Percentiles rank a stretch among this genome's conserved stretches.
Conservation (phyloP, 2,329 filamentous ascomycete genomes). For the Botrytis medusae region DNA sequence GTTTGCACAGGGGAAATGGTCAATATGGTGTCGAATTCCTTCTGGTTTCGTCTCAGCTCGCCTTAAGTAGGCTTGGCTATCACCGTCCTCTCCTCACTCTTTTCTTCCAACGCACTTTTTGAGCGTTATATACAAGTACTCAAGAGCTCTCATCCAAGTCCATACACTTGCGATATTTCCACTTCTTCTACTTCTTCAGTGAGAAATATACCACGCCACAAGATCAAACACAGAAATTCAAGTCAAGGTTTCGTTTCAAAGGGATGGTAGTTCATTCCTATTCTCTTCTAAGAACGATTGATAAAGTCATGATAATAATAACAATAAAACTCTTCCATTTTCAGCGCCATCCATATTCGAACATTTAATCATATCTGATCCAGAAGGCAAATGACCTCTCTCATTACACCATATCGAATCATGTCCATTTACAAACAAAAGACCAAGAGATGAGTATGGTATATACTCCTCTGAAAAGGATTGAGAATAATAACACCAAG, state of each 20-base stretch:
- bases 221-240: not conserved
- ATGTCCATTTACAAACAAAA: not conserved
- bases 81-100: too few species aligned
- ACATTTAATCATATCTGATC: not conserved
- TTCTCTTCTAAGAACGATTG: not conserved
- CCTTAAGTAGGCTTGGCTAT: not conserved
- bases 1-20: not conserved
- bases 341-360: not conserved
- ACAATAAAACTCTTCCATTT: not conserved
- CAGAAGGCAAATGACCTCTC: not conserved
- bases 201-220: not conserved
- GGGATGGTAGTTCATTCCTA: not conserved
- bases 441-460: conserved; percentile 3
- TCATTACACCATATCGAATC: not conserved
- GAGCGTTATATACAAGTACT: not conserved
- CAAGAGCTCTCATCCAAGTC: not conserved
- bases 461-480: conserved; percentile 8
- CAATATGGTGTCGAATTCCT: not conserved
- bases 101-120: not conserved
- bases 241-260: not conserved
- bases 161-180: not conserved
- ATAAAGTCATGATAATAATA: not conserved
- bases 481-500: not conserved
- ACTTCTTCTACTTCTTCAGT: not conserved
- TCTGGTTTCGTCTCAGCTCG: not conserved